Percentiles rank a stretch among this genome's conserved stretches.
Conservation (phyloP, 352 stramenopile genomes). For the Globisporangium barbulae region DNA sequence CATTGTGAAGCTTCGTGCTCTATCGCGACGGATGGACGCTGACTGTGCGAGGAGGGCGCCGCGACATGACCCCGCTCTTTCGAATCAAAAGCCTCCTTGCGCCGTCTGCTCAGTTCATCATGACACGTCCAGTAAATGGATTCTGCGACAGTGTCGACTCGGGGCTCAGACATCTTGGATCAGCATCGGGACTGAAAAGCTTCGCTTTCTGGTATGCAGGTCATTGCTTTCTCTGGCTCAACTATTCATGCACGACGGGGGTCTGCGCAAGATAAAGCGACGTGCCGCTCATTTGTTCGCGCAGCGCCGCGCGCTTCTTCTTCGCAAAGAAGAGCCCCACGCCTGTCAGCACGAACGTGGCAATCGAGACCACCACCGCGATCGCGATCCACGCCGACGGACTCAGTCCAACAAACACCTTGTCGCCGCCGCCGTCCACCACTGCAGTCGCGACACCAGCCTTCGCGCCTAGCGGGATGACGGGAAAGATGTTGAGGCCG, state of each 20-base stretch:
- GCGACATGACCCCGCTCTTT: too few relatives aligned
- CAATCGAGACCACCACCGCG: conserved; percentile 40
- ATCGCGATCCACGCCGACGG: conserved; percentile 57
- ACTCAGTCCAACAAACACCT: conserved; percentile 56
- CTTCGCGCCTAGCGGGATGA: conserved; percentile 58
- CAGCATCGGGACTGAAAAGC: too few relatives aligned
- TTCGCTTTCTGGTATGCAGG: neutral
- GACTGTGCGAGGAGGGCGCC: too few relatives aligned
- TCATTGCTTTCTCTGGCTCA: neutral
- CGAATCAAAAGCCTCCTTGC: too few relatives aligned
- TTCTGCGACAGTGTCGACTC: neutral
- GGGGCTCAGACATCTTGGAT: neutral
- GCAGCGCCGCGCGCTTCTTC: conserved; percentile 40
- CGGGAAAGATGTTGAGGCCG: conserved; percentile 75
- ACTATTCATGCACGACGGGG: conserved; percentile 8
- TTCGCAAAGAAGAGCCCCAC: conserved; percentile 47
- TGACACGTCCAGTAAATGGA: neutral
- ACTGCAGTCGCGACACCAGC: conserved; percentile 31
- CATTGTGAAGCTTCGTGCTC: too few relatives aligned
- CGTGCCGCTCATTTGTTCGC: conserved; percentile 41
- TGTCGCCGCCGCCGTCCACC: conserved; percentile 63
- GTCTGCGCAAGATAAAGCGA: conserved; percentile 33
- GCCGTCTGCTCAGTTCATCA: neutral
- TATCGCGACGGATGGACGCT: too few relatives aligned
- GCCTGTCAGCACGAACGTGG: conserved; percentile 48